phyloP scores from a whole-genome alignment of 2,329 filamentous ascomycete species.

The Curvularia sp. region DNA sequence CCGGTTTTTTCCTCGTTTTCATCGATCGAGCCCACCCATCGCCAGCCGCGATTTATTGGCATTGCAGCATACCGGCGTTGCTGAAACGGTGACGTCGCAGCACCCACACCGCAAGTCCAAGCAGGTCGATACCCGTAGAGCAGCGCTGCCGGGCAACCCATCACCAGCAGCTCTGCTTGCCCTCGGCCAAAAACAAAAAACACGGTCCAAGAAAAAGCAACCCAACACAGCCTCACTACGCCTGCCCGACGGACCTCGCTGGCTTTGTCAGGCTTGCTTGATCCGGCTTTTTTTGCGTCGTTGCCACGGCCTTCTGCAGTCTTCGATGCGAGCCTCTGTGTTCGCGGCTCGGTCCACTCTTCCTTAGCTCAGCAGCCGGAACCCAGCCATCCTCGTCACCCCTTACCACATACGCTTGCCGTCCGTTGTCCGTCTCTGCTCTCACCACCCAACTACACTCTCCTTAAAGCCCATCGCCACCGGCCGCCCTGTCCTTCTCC shows the following conservation, averaged over 20 bases:
- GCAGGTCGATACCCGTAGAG: neutral
- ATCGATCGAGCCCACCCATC: constrained; percentile 5
- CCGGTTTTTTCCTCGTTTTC: neutral
- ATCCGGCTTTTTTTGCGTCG: constrained; percentile 13
- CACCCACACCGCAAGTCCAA: constrained; percentile 27
- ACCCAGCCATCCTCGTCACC: constrained; percentile 23
- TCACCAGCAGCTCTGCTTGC: neutral
- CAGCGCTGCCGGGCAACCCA: constrained; percentile 25
- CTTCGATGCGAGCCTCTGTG: constrained; percentile 20
- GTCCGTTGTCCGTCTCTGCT: constrained; percentile 5
- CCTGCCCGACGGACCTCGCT: neutral
- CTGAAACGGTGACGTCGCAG: constrained; percentile 32
- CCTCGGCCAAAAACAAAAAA: neutral
- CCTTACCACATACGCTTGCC: constrained; percentile 21
- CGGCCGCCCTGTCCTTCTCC: constrained; percentile 6
- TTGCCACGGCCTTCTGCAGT: constrained; percentile 32
- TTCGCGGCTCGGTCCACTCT: constrained; percentile 15
- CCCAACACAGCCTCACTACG: constrained; percentile 22
- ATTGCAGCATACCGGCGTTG: constrained; percentile 13
- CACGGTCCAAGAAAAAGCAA: constrained; percentile 1
- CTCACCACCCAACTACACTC: constrained; percentile 17
- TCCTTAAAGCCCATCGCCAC: constrained; percentile 17
- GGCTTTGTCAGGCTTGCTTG: constrained; percentile 20
- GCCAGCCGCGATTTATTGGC: constrained; percentile 8
- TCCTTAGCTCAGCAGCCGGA: constrained; percentile 26